A percentile compares a stretch with the other conserved stretches of the same genome.
Evolutionary conservation across 306 rosid genomes (phyloP).

Genomic region (Delonix regia): DNA sequence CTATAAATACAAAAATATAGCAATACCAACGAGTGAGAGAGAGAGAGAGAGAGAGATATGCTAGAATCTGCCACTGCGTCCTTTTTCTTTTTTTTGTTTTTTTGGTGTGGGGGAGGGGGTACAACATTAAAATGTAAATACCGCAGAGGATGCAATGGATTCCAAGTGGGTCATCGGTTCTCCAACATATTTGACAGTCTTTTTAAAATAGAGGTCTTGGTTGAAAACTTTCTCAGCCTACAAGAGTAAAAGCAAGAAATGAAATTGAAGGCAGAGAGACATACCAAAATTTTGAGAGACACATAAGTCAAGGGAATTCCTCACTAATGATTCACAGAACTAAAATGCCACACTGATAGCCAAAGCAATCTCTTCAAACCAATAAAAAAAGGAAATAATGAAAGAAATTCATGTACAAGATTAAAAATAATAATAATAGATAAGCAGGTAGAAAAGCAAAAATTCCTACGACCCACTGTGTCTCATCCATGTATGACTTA

Average conservation of each 20-base stretch:
- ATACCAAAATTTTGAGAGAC: slow-evolving; percentile 16
- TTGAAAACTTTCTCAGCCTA: slow-evolving; percentile 99
- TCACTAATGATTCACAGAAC: slow-evolving; percentile 17
- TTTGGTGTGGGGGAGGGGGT: too few relatives aligned
- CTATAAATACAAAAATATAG: slow-evolving; percentile 11
- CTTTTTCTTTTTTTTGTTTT: too few relatives aligned
- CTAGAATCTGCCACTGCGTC: background rate
- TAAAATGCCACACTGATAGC: background rate
- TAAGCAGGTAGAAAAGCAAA: background rate
- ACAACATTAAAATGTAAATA: slow-evolving; percentile 36
- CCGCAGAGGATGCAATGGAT: slow-evolving; percentile 99
- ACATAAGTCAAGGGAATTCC: slow-evolving; percentile 24
- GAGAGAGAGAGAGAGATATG: background rate
- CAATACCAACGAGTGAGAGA: background rate
- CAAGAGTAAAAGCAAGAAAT: slow-evolving; percentile 26
- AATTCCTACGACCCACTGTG: background rate
- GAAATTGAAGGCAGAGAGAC: slow-evolving; percentile 31
- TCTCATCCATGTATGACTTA: background rate
- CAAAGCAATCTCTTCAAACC: background rate
- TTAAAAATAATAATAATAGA: background rate
- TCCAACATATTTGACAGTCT: slow-evolving; percentile 86
- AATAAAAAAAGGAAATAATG: background rate
- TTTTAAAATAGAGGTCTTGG: slow-evolving; percentile 94
- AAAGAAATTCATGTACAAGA: background rate
- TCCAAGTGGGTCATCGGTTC: slow-evolving; percentile 99